Conservation (phyloP, 23 red algal genomes). For the Cyanidioschyzon merolae region DNA sequence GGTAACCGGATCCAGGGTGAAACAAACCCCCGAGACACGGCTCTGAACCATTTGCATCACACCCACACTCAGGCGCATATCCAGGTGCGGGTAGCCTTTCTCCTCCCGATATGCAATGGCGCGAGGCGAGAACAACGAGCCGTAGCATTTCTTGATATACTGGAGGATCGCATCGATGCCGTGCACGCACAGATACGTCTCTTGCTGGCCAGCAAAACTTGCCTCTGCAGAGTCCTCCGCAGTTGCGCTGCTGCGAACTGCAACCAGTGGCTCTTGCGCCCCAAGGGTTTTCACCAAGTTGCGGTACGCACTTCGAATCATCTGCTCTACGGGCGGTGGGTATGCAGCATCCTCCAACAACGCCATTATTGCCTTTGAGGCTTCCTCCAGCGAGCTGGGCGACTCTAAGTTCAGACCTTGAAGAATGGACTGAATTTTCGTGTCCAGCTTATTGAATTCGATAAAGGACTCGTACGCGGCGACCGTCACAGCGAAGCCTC, state of each 20-base stretch:
- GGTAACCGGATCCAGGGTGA: constrained; percentile 23
- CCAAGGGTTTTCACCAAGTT: neutral
- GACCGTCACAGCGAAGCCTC: constrained; percentile 23
- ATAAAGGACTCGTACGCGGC: constrained; percentile 15
- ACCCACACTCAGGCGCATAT: constrained; percentile 19
- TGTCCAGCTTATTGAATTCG: constrained; percentile 15
- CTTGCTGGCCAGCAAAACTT: constrained; percentile 33
- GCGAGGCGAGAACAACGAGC: constrained; percentile 22
- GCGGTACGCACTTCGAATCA: constrained; percentile 2
- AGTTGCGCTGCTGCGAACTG: constrained; percentile 24
- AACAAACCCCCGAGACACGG: constrained; percentile 16
- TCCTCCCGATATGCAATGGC: constrained; percentile 27
- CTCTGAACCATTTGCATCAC: constrained; percentile 22
- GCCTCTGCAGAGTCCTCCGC: constrained; percentile 24
- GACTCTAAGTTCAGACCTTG: neutral
- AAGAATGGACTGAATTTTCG: constrained; percentile 8
- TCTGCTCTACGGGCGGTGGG: neutral
- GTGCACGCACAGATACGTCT: constrained; percentile 17
- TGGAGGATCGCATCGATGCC: neutral
- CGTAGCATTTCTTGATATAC: constrained; percentile 30
- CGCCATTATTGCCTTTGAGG: neutral
- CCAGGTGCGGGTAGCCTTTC: constrained; percentile 21
- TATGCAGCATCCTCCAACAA: neutral
- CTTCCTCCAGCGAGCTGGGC: neutral
- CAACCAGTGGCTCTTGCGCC: constrained; percentile 1